Evolutionary conservation across 2,329 filamentous ascomycete species (phyloP).

Genomic region (Fusarium nurragi): DNA sequence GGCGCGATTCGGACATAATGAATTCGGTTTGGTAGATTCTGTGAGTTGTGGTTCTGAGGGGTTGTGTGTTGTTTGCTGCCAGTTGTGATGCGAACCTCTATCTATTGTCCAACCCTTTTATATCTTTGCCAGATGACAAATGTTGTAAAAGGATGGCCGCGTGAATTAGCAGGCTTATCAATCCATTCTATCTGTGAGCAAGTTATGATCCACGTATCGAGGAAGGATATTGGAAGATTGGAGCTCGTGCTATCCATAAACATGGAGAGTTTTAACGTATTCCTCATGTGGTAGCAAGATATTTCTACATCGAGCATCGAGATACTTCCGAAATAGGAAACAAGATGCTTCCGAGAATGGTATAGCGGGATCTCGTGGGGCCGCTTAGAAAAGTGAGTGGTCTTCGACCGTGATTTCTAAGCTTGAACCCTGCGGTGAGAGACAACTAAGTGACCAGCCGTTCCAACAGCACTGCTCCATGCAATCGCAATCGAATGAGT

Average conservation of each 20-base stretch:
- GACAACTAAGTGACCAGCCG: not conserved
- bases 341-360: not conserved
- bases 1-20: slow-evolving; percentile 38
- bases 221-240: no score
- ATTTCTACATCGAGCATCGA: not conserved
- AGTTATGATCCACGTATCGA: not conserved
- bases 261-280: not conserved
- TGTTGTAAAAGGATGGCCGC: not conserved
- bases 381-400: not conserved
- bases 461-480: not conserved
- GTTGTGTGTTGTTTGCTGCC: no score
- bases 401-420: slow-evolving; percentile 5
- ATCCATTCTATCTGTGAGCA: not conserved
- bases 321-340: slow-evolving; percentile 17
- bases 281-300: not conserved
- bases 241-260: not conserved
- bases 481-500: not conserved
- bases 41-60: no score
- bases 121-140: not conserved
- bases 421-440: not conserved
- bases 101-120: not conserved
- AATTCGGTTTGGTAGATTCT: no score
- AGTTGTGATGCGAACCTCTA: not conserved
- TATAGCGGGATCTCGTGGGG: not conserved
- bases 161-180: not conserved